A percentile compares a stretch with the other conserved stretches of the same genome.
Evolutionary conservation across 2,329 filamentous ascomycete species (phyloP).

Genomic region (Trichocomaceae sp.): DNA sequence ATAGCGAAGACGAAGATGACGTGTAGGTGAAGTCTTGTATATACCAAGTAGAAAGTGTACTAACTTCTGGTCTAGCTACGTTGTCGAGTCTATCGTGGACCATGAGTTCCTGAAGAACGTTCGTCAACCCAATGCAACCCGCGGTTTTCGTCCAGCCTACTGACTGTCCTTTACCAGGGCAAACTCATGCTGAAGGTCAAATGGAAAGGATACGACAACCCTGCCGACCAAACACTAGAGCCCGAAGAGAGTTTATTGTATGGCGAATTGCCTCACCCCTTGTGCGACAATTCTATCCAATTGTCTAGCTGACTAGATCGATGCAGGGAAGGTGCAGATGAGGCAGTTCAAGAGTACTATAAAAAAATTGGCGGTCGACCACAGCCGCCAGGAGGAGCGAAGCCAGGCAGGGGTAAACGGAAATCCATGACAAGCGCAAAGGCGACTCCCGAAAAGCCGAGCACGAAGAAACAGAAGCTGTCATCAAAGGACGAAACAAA

Average conservation of each 20-base stretch:
- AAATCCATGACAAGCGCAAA: slow-evolving; percentile 29
- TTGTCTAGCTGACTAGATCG: slow-evolving; percentile 16
- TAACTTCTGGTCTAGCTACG: slow-evolving; percentile 24
- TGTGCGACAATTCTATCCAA: neutral
- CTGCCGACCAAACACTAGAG: slow-evolving; percentile 41
- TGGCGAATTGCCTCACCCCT: slow-evolving; percentile 12
- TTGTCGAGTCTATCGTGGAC: slow-evolving; percentile 35
- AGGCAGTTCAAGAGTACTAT: slow-evolving; percentile 38
- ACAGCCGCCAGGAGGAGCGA: slow-evolving; percentile 20
- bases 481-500: slow-evolving; percentile 16
- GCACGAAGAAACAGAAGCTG: slow-evolving; percentile 25
- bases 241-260: slow-evolving; percentile 41
- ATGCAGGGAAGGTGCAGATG: slow-evolving; percentile 33
- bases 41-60: neutral
- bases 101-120: slow-evolving; percentile 35
- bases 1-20: slow-evolving; percentile 24
- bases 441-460: slow-evolving; percentile 17
- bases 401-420: slow-evolving; percentile 23
- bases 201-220: slow-evolving; percentile 42
- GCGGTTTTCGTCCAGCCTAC: neutral
- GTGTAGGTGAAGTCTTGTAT: slow-evolving; percentile 5
- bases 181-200: slow-evolving; percentile 38
- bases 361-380: slow-evolving; percentile 38
- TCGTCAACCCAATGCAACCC: slow-evolving; percentile 10
- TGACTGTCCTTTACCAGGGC: slow-evolving; percentile 22